These are phyloP conservation scores for Hibiscus trionum DNA, from an alignment of 345 rosid species.

Conservation along the genomic window DNA sequence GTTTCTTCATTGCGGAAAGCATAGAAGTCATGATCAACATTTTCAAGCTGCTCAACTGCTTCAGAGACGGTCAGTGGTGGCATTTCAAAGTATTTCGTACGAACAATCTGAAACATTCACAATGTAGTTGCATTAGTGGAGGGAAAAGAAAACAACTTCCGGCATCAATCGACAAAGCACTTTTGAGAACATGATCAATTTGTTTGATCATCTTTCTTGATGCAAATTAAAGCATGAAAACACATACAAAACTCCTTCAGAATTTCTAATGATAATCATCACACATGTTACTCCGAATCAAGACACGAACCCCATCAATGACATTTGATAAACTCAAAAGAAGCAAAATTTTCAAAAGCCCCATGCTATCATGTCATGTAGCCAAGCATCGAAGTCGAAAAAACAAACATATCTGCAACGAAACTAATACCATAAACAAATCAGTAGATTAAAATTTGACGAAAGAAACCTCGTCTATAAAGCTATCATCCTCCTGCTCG, in stretches of 20 bases:
- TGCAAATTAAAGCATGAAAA: background rate
- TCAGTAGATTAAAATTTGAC: background rate
- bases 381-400: background rate
- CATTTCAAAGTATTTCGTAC: slow-evolving; percentile 86
- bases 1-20: slow-evolving; percentile 87
- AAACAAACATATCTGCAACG: background rate
- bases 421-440: background rate
- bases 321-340: background rate
- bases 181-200: no score
- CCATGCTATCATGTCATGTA: background rate
- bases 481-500: slow-evolving; percentile 32
- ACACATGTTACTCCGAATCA: background rate
- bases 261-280: background rate
- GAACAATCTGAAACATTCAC: slow-evolving; percentile 49
- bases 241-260: background rate
- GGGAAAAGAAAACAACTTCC: background rate
- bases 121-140: background rate
- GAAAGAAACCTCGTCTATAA: slow-evolving; percentile 47
- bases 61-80: slow-evolving; percentile 77
- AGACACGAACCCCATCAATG: background rate
- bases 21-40: slow-evolving; percentile 78
- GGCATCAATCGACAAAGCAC: background rate
- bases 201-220: background rate
- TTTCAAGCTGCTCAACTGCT: slow-evolving; percentile 84
- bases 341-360: background rate